Evolutionary conservation across 1,284 basidiomycete species (phyloP).

Genomic region (Lignosus rhinocerotis): DNA sequence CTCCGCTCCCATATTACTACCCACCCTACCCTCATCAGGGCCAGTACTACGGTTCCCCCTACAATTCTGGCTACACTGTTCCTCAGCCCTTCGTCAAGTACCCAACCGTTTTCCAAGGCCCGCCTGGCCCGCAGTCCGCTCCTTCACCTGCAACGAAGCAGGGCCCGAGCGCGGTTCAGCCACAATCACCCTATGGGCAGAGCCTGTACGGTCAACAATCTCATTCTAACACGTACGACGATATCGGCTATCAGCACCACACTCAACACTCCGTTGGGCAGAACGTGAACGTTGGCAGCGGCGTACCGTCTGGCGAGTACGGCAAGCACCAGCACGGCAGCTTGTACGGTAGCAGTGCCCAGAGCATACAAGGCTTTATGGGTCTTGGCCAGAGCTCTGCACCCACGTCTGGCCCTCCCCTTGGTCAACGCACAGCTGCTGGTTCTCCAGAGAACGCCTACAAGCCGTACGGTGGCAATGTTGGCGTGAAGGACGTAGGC

Average conservation of each 20-base stretch:
- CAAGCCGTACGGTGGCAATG: constrained; percentile 63
- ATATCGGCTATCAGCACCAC: constrained; percentile 62
- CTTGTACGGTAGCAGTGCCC: constrained; percentile 55
- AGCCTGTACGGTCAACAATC: constrained; percentile 65
- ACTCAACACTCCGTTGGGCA: constrained; percentile 52
- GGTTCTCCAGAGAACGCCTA: constrained; percentile 71
- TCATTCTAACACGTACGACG: constrained; percentile 60
- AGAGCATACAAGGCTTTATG: constrained; percentile 71
- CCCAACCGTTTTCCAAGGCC: constrained; percentile 70
- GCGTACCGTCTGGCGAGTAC: constrained; percentile 57
- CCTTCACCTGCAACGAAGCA: constrained; percentile 65
- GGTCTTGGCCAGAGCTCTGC: constrained; percentile 54
- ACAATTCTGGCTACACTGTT: constrained; percentile 67
- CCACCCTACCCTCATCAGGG: constrained; percentile 67
- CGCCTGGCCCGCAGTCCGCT: constrained; percentile 61
- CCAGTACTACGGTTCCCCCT: constrained; percentile 72
- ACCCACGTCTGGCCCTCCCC: constrained; percentile 45
- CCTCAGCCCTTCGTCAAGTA: constrained; percentile 76
- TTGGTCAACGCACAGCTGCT: constrained; percentile 47
- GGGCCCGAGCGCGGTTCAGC: constrained; percentile 55
- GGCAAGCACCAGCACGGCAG: constrained; percentile 50
- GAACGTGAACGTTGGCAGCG: constrained; percentile 48
- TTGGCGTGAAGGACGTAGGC: constrained; percentile 58
- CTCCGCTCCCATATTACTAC: constrained; percentile 64
- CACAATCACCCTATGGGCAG: constrained; percentile 60